A percentile compares a stretch with the other conserved stretches of the same genome.
phyloP scores from a whole-genome alignment of 2,329 filamentous ascomycete species.

The Exophiala calicioides region DNA sequence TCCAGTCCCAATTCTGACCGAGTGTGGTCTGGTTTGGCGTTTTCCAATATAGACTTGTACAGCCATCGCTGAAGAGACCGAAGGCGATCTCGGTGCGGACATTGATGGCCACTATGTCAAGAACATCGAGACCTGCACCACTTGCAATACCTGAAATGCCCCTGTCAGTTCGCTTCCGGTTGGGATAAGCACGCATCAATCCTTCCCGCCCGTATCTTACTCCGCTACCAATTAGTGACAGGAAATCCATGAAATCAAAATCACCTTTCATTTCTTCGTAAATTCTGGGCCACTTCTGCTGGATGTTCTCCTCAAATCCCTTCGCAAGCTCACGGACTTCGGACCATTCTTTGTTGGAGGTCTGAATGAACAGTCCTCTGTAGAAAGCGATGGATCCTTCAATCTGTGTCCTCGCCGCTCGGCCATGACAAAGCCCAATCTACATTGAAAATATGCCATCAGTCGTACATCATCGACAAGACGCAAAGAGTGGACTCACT shows the following conservation, averaged over 20 bases:
- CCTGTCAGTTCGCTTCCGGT: no score
- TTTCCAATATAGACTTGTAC: constrained; percentile 56
- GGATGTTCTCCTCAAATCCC: constrained; percentile 43
- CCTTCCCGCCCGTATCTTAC: no score
- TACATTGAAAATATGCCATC: no score
- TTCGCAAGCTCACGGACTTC: constrained; percentile 46
- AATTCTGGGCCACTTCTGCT: constrained; percentile 32
- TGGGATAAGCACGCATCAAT: no score
- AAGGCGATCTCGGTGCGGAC: constrained; percentile 61
- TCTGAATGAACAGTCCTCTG: constrained; percentile 6
- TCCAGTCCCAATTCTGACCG: constrained; percentile 60
- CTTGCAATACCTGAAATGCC: constrained; percentile 50
- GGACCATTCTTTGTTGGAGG: constrained; percentile 45
- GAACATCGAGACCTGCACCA: constrained; percentile 47
- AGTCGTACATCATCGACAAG: not conserved
- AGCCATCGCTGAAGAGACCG: constrained; percentile 58
- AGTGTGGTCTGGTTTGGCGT: constrained; percentile 42
- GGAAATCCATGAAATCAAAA: no score
- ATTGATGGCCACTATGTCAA: constrained; percentile 59
- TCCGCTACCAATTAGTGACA: no score
- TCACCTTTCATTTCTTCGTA: constrained; percentile 35
- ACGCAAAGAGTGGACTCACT: not conserved
- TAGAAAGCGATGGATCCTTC: constrained; percentile 10
- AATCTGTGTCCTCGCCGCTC: constrained; percentile 2
- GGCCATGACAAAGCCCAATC: constrained; percentile 10